These are phyloP conservation scores for Coemansia sp. DNA, from an alignment of 192 early-diverging fungal genomes.

Conservation along the genomic window DNA sequence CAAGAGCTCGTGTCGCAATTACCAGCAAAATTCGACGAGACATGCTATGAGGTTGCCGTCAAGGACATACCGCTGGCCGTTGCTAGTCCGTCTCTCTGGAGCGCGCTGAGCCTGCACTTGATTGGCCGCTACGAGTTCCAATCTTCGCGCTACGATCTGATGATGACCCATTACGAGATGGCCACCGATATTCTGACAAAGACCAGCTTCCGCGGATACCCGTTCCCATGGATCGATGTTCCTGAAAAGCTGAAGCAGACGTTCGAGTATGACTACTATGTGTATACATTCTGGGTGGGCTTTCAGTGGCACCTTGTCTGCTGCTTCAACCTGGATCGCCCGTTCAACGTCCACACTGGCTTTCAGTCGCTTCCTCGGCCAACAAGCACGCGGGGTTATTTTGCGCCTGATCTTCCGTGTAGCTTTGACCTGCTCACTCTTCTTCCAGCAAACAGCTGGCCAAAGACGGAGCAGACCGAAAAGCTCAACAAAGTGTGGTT, in stretches of 20 bases:
- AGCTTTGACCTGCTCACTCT: slow-evolving; percentile 42
- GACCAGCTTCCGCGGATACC: slow-evolving; percentile 37
- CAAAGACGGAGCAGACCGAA: slow-evolving; percentile 14
- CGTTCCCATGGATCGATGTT: slow-evolving; percentile 43
- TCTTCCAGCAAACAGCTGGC: slow-evolving; percentile 42
- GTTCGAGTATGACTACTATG: slow-evolving; percentile 54
- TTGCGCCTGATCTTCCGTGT: slow-evolving; percentile 40
- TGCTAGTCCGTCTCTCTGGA: slow-evolving; percentile 42
- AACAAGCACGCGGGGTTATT: slow-evolving; percentile 35
- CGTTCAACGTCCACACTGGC: slow-evolving; percentile 34
- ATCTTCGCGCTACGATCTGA: slow-evolving; percentile 48
- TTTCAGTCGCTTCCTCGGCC: slow-evolving; percentile 24
- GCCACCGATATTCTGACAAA: slow-evolving; percentile 42
- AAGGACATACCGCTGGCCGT: slow-evolving; percentile 30
- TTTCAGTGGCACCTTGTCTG: slow-evolving; percentile 54
- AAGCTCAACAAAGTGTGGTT: slow-evolving; percentile 27
- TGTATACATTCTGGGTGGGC: slow-evolving; percentile 52
- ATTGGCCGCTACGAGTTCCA: slow-evolving; percentile 54
- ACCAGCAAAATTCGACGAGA: slow-evolving; percentile 49
- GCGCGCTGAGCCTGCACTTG: slow-evolving; percentile 43
- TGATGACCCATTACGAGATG: slow-evolving; percentile 52
- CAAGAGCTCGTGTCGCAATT: slow-evolving; percentile 36
- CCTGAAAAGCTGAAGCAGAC: slow-evolving; percentile 31
- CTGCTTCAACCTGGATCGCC: slow-evolving; percentile 50
- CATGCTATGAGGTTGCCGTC: slow-evolving; percentile 47